Evolutionary conservation across 441 rosid genomes (phyloP).

Genomic region (Syzygium syzygioides): DNA sequence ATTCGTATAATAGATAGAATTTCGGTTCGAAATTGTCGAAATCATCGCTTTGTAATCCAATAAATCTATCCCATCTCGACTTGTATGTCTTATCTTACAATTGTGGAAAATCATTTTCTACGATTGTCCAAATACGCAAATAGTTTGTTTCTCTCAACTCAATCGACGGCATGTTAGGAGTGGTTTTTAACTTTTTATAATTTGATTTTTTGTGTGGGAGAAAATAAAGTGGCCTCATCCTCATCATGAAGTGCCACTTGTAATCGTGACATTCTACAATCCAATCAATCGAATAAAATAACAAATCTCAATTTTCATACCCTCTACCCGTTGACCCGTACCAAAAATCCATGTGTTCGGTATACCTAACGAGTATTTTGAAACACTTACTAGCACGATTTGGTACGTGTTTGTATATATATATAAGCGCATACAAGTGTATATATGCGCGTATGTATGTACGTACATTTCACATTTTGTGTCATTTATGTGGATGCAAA

Average conservation of each 20-base stretch:
- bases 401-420: too few species aligned
- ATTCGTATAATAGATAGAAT: neutral
- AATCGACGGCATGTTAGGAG: neutral
- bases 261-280: neutral
- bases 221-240: neutral
- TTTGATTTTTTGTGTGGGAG: rapidly evolving
- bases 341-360: neutral
- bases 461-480: too few species aligned
- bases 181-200: neutral
- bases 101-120: neutral
- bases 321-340: neutral
- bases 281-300: neutral
- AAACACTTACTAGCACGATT: too few species aligned
- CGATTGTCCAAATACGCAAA: neutral
- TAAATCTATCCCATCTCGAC: rapidly evolving
- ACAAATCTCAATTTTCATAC: neutral
- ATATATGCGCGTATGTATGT: too few species aligned
- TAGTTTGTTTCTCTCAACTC: neutral
- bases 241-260: neutral
- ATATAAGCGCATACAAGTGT: too few species aligned
- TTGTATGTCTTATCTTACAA: neutral
- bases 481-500: too few species aligned
- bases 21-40: neutral
- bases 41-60: rapidly evolving
- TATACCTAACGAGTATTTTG: too few species aligned